Percentiles rank a stretch among this genome's conserved stretches.
These are phyloP conservation scores for Lachancea kluyveri DNA, from an alignment of 805 yeast genomes.

Conservation along the genomic window DNA sequence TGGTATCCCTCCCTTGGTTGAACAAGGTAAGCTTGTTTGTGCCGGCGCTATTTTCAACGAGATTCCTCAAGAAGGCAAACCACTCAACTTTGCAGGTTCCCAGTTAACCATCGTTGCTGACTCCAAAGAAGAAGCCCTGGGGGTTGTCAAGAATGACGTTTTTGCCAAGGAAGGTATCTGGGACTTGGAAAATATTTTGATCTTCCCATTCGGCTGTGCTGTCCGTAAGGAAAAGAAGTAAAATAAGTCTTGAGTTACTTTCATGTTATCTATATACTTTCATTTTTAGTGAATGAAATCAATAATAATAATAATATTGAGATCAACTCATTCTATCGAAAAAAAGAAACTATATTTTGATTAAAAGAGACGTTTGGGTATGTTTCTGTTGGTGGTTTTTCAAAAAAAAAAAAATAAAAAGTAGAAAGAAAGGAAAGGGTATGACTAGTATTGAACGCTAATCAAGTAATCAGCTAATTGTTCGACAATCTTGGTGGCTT, in stretches of 20 bases:
- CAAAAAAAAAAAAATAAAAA: no score
- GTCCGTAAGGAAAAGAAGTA: conserved; percentile 36
- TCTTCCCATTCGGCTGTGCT: conserved; percentile 49
- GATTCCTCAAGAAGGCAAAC: conserved; percentile 35
- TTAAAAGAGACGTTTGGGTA: no score
- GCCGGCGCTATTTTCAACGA: conserved; percentile 50
- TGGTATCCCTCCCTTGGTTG: conserved; percentile 38
- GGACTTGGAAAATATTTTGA: conserved; percentile 60
- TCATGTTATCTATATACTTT: no score
- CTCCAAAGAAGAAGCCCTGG: conserved; percentile 57
- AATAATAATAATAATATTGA: no score
- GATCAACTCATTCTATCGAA: no score
- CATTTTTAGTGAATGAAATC: no score
- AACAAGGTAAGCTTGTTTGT: conserved; percentile 39
- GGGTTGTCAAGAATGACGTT: conserved; percentile 55
- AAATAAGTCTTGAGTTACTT: no score
- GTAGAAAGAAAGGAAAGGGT: no score
- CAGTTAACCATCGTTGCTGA: conserved; percentile 58
- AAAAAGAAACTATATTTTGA: no score
- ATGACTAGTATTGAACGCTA: conserved; percentile 64
- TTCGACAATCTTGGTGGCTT: conserved; percentile 91
- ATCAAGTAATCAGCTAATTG: conserved; percentile 93
- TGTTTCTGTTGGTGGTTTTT: no score
- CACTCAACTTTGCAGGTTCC: conserved; percentile 60
- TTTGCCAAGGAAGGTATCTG: conserved; percentile 64